Evolutionary conservation across 176 grass and related monocot genomes (phyloP), one percentile per base, ranked within the genome.

Genomic region (Cenchrus americanus): DNA sequence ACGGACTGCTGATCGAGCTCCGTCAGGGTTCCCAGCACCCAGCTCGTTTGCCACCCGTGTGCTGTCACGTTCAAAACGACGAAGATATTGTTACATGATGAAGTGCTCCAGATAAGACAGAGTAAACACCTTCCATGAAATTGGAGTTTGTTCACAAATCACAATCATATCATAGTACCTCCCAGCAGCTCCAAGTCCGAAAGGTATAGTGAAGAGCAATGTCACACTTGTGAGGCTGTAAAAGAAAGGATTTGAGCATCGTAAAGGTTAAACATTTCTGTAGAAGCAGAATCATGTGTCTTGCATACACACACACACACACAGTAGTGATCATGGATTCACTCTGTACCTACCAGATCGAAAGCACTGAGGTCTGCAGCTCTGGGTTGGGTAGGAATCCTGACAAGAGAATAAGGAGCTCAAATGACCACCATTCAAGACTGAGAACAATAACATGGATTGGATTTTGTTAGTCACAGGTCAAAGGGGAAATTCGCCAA

Each of bases 361-460:
- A 94, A 48, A 97, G 92, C 75, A 94, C 95, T 13, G 95, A 94
- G 46, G 92, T 97, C 78, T 97, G 86, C 19, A 97, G 86, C 82
- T 91, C 73, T 44, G 95, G 95, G 86, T 97, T 93, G 46, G 92
- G 92, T 24, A 94, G 75, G 69, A 97, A 76, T 37, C 92, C 92
- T 40, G 92, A 97, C 69, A 97, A 81, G 49, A 97, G 93, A 78
- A 88, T 87, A 78, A 94, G 90, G 8, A 97, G 23, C 84, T 97
- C 95, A 74, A 91, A 98, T 57, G 88, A 98, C 95, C 95, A 97
- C 95, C 95, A 97, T 66, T 97, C 95, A 32, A 97, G 79, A 66
- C 95, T 97, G 34, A 37, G 34, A 88, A 11, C 12, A 49, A 5
- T 62, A 55, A 40, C 70, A 71, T 34, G 15, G 19, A 13, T 19